Base-by-base conservation (phyloP, 495 filamentous ascomycete genomes). In the Aspergillus funiculosus region DNA sequence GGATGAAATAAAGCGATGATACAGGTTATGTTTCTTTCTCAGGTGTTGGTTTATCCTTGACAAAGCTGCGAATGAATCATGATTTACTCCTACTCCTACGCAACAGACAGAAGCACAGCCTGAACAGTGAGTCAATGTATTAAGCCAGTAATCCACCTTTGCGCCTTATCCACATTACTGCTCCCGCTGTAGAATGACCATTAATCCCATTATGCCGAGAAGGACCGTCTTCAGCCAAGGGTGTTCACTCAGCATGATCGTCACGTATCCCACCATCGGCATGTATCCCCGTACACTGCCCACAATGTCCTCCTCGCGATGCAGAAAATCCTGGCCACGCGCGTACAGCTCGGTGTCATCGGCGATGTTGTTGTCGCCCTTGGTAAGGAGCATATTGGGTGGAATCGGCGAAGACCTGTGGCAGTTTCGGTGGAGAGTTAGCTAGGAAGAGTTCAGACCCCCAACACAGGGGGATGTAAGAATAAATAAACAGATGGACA, bases 151-250 rank as follows among this genome's bases (percentile, higher is more conserved):
- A n/a, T n/a, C n/a, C n/a, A n/a, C n/a, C n/a, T n/a, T n/a, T n/a
- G n/a, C n/a, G n/a, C n/a, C n/a, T 15, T 34, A 11, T 22, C 22
- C 6, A 38, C 22, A n/a, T 15, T 48, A 48, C 63, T 59, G 90
- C 66, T 98, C 92, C 57, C 92, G 70, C 64, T 99, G 94, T 57
- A 97, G 65, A 13, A 97, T 82, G 9, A 96, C 94, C 72, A 94
- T 82, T 56, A 96, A 60, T 0, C 92, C 92, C 92, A 99, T 99
- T 4, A 96, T 70, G 3, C 87, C 91, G 57, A 99, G 62, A 77
- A 97, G 82, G 1, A 83, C 89, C 10, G 85, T 90, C 78, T 99
- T 99, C 53, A 96, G 57, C 94, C 92, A 97, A 13, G 94, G 92
- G 61, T 99, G 85, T 64, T 99, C 92, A 46, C 85, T 89, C 41